Evolutionary conservation across 2,329 filamentous ascomycete genomes (phyloP).

Genomic region (Blumeria graminis): DNA sequence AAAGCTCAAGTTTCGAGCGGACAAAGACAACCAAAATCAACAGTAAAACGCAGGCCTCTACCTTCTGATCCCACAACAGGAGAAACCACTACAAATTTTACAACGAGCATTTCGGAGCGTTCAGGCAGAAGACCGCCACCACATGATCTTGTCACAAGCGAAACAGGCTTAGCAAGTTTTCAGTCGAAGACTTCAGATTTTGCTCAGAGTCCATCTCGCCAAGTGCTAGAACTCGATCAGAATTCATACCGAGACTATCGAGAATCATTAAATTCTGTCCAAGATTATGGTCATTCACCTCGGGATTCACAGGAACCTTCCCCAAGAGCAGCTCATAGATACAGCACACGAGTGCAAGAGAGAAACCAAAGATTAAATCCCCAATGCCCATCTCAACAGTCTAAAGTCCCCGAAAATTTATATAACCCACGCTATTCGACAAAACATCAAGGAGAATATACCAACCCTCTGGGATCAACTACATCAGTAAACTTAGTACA

Average conservation of each 20-base stretch:
- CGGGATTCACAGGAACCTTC: constrained; percentile 17
- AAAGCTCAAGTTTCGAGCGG: constrained; percentile 16
- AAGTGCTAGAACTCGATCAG: background rate
- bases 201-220: background rate
- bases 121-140: background rate
- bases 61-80: constrained; percentile 47
- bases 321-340: constrained; percentile 5
- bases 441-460: background rate
- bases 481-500: background rate
- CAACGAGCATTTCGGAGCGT: background rate
- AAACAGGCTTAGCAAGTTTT: background rate
- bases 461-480: background rate
- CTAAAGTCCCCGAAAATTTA: no score
- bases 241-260: background rate
- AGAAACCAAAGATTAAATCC: no score
- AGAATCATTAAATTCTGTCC: background rate
- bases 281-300: background rate
- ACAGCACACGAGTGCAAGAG: no score
- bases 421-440: no score
- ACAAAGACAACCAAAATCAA: constrained; percentile 26
- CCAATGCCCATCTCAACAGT: no score
- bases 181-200: background rate
- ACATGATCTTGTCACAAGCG: background rate
- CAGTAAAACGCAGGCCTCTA: constrained; percentile 62
- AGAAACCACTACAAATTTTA: constrained; percentile 18